Evolutionary conservation across 2,329 filamentous ascomycete species (phyloP), one percentile per base, ranked within the genome.

Genomic region (Colletotrichum tropicicola): DNA sequence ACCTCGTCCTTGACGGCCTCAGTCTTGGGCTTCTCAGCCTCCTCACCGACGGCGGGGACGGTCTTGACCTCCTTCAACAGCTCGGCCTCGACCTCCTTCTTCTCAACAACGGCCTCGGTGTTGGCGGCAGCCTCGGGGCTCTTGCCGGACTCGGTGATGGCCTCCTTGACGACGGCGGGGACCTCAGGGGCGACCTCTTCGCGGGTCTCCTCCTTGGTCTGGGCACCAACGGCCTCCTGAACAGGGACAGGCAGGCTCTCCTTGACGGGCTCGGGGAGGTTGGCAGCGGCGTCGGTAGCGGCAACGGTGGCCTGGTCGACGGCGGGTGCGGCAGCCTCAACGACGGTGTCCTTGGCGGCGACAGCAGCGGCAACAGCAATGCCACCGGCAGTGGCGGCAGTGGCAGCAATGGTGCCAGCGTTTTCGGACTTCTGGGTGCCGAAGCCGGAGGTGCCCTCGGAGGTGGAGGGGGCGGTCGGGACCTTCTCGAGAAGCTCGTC

Each of bases 1-100:
- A 69, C 67, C 13, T 64, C 59, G 19, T 68, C 68, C 64, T 76
- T 76, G 65, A 63, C 43, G 30, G 66, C 44, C 68, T 71, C 69
- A 25, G 67, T 67, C 55, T 69, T 64, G 35, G 70, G 43, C 48
- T 17, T 65, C 69, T 58, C 21, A 69, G 48, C 64, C 71, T 75
- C 62, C 41, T 78, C 79, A 39, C 65, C 71, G 0, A 73, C 69
- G 12, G 75, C 72, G 69, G 80, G 71, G 56, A 74, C 73, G 55
- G 78, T 74, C 75, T 85, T 82, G 66, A 89, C 84, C 75, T 91
- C 87, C 68, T 87, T 84, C 49, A 94, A 81, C 8, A 97, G 83
- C 79, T 97, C 91, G 25, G 87, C 77, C 80, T 97, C 93, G 5
- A 94, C 84, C 9, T 82, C 84, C 75, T 87, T 88, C 86, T 96